These are phyloP conservation scores for Lablab purpureus DNA, from an alignment of 306 rosid species.

Conservation along the genomic window DNA sequence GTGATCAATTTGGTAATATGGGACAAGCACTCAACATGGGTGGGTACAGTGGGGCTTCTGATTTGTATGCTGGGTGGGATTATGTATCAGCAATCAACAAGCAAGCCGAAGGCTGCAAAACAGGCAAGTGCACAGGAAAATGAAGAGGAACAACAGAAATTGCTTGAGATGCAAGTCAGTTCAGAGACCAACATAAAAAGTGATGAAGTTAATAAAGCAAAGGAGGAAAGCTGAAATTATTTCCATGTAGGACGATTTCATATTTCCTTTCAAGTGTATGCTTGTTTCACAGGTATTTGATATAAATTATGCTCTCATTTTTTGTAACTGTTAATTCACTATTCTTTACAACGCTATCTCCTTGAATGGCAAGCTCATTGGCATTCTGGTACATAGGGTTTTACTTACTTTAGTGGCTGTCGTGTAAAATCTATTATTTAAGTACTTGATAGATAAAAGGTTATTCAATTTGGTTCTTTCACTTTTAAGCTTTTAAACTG, in stretches of 20 bases:
- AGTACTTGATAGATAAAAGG: slow-evolving; percentile 16
- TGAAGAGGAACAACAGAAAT: slow-evolving; percentile 66
- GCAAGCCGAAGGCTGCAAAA: slow-evolving; percentile 62
- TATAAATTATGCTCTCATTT: slow-evolving; percentile 30
- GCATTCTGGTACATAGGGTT: slow-evolving; percentile 23
- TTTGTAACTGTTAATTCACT: slow-evolving; percentile 17
- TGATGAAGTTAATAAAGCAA: slow-evolving; percentile 49
- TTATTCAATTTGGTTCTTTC: slow-evolving; percentile 24
- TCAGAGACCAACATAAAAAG: slow-evolving; percentile 38
- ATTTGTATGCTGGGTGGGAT: slow-evolving; percentile 83
- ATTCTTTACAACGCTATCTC: slow-evolving; percentile 39
- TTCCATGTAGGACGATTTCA: slow-evolving; percentile 15
- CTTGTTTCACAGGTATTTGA: slow-evolving; percentile 37
- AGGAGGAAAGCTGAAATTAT: slow-evolving; percentile 49
- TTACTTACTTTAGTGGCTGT: slow-evolving; percentile 14
- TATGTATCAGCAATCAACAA: slow-evolving; percentile 79
- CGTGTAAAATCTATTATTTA: not conserved
- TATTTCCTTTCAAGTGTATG: slow-evolving; percentile 42
- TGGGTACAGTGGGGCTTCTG: slow-evolving; percentile 81
- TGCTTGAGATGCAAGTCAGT: slow-evolving; percentile 66
- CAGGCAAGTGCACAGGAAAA: slow-evolving; percentile 49
- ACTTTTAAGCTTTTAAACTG: not conserved
- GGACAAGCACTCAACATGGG: slow-evolving; percentile 86
- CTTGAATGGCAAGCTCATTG: slow-evolving; percentile 14
- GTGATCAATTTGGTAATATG: slow-evolving; percentile 78